Evolutionary conservation across 75 land plant genomes (phyloP).

Genomic region (Picea sitchensis): DNA sequence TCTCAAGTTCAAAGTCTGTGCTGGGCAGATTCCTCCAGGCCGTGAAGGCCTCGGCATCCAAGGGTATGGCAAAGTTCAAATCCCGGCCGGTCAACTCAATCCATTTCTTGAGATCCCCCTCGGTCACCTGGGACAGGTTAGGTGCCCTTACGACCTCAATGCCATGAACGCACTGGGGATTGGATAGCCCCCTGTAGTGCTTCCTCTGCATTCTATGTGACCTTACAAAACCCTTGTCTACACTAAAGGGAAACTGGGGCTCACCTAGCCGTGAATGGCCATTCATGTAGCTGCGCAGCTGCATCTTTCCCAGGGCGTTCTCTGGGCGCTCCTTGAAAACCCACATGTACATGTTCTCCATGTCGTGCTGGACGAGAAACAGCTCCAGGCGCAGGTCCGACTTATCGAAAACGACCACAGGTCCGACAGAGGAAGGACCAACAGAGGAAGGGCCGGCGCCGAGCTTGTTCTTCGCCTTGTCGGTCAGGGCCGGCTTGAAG

Average conservation of each 20-base stretch:
- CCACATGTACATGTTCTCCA: constrained; percentile 99
- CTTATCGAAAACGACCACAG: constrained; percentile 47
- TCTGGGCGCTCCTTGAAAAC: constrained; percentile 90
- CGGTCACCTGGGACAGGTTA: constrained; percentile 48
- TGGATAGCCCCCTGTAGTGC: constrained; percentile 87
- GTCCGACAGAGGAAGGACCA: constrained; percentile 13
- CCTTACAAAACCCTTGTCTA: constrained; percentile 76
- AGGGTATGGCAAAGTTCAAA: constrained; percentile 65
- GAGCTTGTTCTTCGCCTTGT: constrained; percentile 67
- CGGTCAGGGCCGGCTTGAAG: constrained; percentile 68
- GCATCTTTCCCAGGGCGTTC: constrained; percentile 93
- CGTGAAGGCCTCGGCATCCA: constrained; percentile 73
- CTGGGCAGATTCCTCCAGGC: constrained; percentile 81
- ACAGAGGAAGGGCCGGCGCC: constrained; percentile 22
- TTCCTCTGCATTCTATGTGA: constrained; percentile 95
- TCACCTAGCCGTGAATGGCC: constrained; percentile 87
- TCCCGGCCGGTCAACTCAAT: constrained; percentile 84
- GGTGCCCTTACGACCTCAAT: constrained; percentile 77
- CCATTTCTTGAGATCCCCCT: constrained; percentile 75
- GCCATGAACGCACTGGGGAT: constrained; percentile 92
- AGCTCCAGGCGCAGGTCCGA: constrained; percentile 72
- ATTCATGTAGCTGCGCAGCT: constrained; percentile 94
- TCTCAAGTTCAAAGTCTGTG: constrained; percentile 79
- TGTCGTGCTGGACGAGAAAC: constrained; percentile 91
- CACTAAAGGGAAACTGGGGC: constrained; percentile 85